These are phyloP conservation scores for Raphanus hybrid DNA, from an alignment of 441 rosid genomes.

Conservation along the genomic window DNA sequence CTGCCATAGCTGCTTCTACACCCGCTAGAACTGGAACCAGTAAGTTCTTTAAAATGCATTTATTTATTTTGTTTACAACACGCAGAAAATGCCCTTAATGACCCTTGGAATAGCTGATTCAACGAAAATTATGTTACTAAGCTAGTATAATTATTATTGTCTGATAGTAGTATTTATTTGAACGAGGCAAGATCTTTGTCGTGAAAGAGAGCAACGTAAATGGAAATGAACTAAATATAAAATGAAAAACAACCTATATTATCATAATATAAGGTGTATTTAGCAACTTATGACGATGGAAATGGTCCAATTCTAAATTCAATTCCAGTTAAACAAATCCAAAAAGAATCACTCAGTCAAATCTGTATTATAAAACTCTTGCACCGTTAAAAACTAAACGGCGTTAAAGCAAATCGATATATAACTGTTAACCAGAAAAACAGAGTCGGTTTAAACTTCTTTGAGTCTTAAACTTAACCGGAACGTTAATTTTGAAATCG, in stretches of 20 bases:
- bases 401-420: neutral
- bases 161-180: neutral
- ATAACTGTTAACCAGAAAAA: neutral
- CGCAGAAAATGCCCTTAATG: neutral
- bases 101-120: neutral
- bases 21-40: constrained; percentile 53
- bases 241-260: neutral
- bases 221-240: neutral
- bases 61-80: neutral
- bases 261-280: neutral
- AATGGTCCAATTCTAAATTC: neutral
- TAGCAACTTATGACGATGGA: neutral
- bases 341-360: neutral
- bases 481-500: neutral
- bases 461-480: neutral
- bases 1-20: constrained; percentile 53
- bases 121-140: neutral
- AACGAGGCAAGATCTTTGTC: neutral
- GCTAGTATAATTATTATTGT: too few species aligned
- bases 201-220: neutral
- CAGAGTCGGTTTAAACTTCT: neutral
- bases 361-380: neutral
- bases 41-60: constrained; percentile 28
- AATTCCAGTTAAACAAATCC: neutral
- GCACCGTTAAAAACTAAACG: neutral